Evolutionary conservation across 225 moss, liverwort and hornwort species (phyloP).

Genomic region (Asterella californica): DNA sequence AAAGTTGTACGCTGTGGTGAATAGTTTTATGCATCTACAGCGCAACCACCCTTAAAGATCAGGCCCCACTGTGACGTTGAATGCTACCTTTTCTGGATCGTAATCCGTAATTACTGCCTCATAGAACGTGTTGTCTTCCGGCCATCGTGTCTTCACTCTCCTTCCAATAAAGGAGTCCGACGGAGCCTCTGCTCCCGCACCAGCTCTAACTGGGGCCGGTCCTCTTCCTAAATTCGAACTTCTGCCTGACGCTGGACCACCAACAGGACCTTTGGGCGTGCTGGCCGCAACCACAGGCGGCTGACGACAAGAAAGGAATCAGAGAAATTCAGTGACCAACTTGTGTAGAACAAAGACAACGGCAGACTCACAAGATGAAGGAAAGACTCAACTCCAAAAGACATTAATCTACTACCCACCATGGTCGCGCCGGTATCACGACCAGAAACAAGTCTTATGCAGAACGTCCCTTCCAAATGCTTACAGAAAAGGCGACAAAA

Average conservation of each 20-base stretch:
- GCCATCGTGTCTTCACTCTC: constrained; percentile 80
- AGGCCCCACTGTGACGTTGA: not conserved
- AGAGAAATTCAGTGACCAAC: not conserved
- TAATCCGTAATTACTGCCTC: constrained; percentile 75
- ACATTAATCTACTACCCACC: not conserved
- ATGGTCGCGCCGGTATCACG: not conserved
- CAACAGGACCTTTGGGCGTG: constrained; percentile 37
- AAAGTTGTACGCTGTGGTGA: not conserved
- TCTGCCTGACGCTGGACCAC: constrained; percentile 34
- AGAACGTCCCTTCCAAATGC: not conserved
- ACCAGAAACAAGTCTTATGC: not conserved
- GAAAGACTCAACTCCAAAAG: not conserved
- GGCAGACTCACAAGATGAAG: not conserved
- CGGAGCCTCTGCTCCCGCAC: constrained; percentile 43
- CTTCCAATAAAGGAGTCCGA: constrained; percentile 59
- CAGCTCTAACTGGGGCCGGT: constrained; percentile 37
- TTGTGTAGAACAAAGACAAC: not conserved
- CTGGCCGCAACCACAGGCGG: constrained; percentile 33
- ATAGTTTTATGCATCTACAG: constrained; percentile 5
- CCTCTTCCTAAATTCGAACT: constrained; percentile 48
- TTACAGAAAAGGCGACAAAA: not conserved
- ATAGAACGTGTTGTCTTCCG: constrained; percentile 77
- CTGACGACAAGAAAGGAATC: constrained; percentile 29
- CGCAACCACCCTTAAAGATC: constrained; percentile 1
- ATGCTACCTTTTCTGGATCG: constrained; percentile 46